phyloP scores from a whole-genome alignment of 2,329 filamentous ascomycete genomes.

The Fusarium anguioides region DNA sequence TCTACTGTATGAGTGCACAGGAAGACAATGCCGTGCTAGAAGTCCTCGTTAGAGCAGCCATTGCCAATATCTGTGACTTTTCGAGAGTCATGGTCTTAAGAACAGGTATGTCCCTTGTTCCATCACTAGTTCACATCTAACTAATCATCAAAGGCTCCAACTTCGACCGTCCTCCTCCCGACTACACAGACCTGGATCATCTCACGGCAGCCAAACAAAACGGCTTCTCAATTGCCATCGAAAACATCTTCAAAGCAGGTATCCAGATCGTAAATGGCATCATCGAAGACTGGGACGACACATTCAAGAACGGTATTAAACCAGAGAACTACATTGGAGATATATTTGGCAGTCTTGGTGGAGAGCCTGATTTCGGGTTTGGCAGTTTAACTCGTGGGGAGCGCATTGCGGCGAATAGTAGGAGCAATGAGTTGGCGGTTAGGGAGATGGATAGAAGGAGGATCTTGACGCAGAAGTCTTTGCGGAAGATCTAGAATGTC shows the following conservation, averaged over 20 bases:
- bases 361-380: constrained; percentile 72
- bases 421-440: constrained; percentile 34
- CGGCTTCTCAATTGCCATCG: constrained; percentile 70
- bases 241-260: constrained; percentile 75
- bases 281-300: constrained; percentile 67
- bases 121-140: background rate
- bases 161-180: constrained; percentile 76
- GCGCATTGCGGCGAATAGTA: constrained; percentile 43
- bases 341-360: constrained; percentile 76
- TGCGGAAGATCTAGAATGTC: constrained; percentile 35
- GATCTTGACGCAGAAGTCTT: constrained; percentile 37
- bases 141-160: constrained; percentile 62
- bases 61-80: constrained; percentile 71
- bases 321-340: constrained; percentile 76
- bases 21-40: constrained; percentile 78
- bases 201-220: constrained; percentile 70
- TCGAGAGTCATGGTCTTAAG: constrained; percentile 74
- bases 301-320: constrained; percentile 66
- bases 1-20: constrained; percentile 77
- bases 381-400: constrained; percentile 57
- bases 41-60: constrained; percentile 69
- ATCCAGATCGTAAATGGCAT: constrained; percentile 74
- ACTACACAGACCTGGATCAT: constrained; percentile 66
- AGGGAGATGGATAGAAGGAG: constrained; percentile 47
- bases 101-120: constrained; percentile 54